Base-by-base conservation (phyloP, 2,329 filamentous ascomycete genomes). In the Penicillium sp. region DNA sequence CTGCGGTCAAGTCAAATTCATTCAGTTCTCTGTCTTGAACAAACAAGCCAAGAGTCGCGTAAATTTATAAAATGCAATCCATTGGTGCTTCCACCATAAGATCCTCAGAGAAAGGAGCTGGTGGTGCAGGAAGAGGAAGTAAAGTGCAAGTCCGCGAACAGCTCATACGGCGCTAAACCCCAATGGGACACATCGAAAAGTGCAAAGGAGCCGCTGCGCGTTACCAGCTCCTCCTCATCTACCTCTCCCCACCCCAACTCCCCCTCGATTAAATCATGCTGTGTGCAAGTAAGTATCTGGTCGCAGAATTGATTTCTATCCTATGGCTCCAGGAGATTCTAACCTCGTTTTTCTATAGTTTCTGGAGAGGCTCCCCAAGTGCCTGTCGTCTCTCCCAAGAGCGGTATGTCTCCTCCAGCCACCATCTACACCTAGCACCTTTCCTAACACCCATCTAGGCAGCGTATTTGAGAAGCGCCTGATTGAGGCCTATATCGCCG, bases 291-390 rank as follows among this genome's bases (percentile, higher is more conserved):
- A 83, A 83, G 78, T 85, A 4, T 11, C 9, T 19, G 6, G 10
- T 23, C 19, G 19, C 43, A 26, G 8, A 48, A 31, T 23, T 21
- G 10, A n/a, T 42, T 35, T 11, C 2, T 27, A 23, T 35, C 39
- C 52, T 14, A 4, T n/a, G n/a, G 42, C 19, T 23, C 35, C 19
- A 27, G 21, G 21, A 13, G 47, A 55, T 54, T n/a, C 63, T 71
- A 51, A 73, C 47, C 3, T 37, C 49, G 35, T 57, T 59, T 54
- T 55, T 25, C 50, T 55, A 54, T 71, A 96, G 93, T 99, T 77
- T 99, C 95, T 62, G 95, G 95, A 79, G 93, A 97, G 85, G 88
- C 92, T 80, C 93, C 95, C 64, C 90, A 96, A 80, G 89, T 92
- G 78, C 93, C 95, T 55, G 93, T 98, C 66, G 91, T 92, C 71